Percentiles rank a stretch among this genome's conserved stretches.
These are phyloP conservation scores for Aspergillus flavus DNA, from an alignment of 2,329 filamentous ascomycete species.

Conservation along the genomic window DNA sequence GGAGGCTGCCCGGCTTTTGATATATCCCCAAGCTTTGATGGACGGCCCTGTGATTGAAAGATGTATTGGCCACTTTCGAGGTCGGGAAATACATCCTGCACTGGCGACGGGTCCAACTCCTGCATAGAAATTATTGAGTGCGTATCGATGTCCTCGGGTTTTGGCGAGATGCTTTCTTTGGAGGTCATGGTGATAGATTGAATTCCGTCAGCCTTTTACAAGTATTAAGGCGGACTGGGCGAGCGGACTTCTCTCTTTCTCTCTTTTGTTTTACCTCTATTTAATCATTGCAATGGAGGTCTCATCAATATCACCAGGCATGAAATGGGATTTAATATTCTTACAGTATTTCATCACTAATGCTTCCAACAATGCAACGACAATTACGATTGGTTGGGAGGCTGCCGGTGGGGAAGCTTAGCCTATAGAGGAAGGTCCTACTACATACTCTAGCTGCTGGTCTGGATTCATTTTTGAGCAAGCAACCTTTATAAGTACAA, in stretches of 20 bases:
- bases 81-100: conserved; percentile 58
- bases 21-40: background rate
- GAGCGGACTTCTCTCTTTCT: background rate
- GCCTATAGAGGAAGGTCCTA: background rate
- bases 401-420: background rate
- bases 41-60: conserved; percentile 25
- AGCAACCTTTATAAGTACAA: background rate
- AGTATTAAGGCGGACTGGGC: background rate
- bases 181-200: conserved; percentile 18
- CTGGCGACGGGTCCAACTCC: conserved; percentile 80
- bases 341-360: background rate
- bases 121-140: conserved; percentile 66
- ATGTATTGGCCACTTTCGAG: conserved; percentile 55
- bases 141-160: conserved; percentile 33
- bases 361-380: background rate
- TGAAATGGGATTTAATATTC: background rate
- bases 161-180: conserved; percentile 18
- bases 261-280: background rate
- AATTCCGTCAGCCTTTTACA: background rate
- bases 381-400: background rate
- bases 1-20: conserved; percentile 13
- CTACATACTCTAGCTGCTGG: too few relatives aligned
- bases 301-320: background rate
- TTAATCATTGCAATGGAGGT: background rate
- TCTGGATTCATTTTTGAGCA: background rate